Base-by-base conservation (phyloP, 192 early-diverging fungal species). In the Dissophora ornata region DNA sequence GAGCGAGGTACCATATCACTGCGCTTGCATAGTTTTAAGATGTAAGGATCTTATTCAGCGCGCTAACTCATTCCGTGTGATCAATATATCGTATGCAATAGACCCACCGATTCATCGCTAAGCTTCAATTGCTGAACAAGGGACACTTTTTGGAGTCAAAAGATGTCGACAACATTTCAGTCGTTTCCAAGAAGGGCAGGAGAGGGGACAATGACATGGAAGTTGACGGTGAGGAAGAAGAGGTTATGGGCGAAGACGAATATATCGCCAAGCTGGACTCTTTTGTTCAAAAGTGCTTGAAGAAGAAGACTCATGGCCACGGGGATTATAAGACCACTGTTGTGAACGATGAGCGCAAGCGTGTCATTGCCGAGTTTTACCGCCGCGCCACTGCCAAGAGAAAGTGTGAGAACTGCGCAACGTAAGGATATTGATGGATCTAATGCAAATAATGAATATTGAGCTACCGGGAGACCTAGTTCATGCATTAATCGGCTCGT, bases 121-220 rank as follows among this genome's bases (percentile, higher is more conserved):
- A 97, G 84, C 80, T 98, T 7, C 83, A 80, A 41, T 85, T 99
- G 71, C 78, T 99, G 11, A 90, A 95, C 68, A 87, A 90, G 44
- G 98, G 98, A 41, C 73, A 98, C 54, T 69, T 98, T 36, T 85
- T 89, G 36, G 93, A 97, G 60, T 94, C 96, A 16, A 88, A 86
- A 36, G 88, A 83, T n/a, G 64, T 98, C 22, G 97, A 98, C 57
- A 86, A 67, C 53, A 81, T 84, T 9, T 62, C 67, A 15, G 62
- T 83, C 28, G 81, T 81, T 3, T 75, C 77, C 42, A 84, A 81
- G 32, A 84, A 81, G 40, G 41, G 67, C 15, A 74, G 69, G 0
- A 63, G 82, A 28, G 78, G 81, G 9, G 73, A 79, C 13, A 60
- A 75, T 42, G 83, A 82, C 41, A 89, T 86, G 62, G 78, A 66